A percentile compares a stretch with the other conserved stretches of the same genome.
These are phyloP conservation scores for Berberis vulgaris DNA, from an alignment of 164 flowering plant species.

Conservation along the genomic window DNA sequence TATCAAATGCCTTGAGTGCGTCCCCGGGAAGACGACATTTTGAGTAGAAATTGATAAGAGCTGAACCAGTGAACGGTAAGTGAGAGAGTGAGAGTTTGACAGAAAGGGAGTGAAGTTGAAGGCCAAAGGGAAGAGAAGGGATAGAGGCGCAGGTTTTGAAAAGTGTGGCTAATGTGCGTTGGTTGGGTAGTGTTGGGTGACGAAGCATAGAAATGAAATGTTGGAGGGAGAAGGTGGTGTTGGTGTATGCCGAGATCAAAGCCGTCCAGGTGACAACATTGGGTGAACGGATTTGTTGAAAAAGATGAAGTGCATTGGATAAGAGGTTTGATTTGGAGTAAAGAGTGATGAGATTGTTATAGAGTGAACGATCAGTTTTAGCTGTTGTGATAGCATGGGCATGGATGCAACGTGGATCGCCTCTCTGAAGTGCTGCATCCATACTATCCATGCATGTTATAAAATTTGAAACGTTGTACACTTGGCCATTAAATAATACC, in stretches of 20 bases:
- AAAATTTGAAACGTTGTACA: no score
- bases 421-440: no score
- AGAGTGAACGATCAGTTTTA: neutral
- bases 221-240: neutral
- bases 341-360: conserved; percentile 6
- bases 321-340: conserved; percentile 8
- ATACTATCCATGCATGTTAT: no score
- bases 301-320: neutral
- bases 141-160: conserved; percentile 8
- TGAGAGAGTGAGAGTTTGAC: conserved; percentile 4
- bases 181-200: conserved; percentile 5
- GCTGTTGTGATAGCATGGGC: neutral
- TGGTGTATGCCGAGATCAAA: neutral
- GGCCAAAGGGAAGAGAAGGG: neutral
- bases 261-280: conserved; percentile 5
- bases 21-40: conserved; percentile 2
- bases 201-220: conserved; percentile 8
- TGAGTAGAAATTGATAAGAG: conserved; percentile 2
- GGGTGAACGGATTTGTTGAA: conserved; percentile 3
- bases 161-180: conserved; percentile 5
- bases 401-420: conserved; percentile 4
- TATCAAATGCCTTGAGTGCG: conserved; percentile 1
- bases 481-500: no score
- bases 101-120: conserved; percentile 7
- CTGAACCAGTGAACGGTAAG: conserved; percentile 3